phyloP scores from a whole-genome alignment of 2,329 filamentous ascomycete species.

The Pseudogymnoascus sp. region DNA sequence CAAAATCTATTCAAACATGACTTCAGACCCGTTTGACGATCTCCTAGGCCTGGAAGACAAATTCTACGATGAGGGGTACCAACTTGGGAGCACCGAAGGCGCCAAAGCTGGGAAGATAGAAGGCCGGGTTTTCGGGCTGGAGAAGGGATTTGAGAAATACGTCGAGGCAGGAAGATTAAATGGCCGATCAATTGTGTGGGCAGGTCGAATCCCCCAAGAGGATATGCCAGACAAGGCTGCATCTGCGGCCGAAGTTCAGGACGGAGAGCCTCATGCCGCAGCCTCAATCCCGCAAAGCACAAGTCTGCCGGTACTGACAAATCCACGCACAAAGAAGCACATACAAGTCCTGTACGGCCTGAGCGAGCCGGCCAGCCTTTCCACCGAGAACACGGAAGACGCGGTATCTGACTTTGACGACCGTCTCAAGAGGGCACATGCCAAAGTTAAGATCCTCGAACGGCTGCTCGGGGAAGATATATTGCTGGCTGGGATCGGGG shows the following conservation, averaged over 20 bases:
- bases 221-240: background rate
- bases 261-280: slow-evolving; percentile 25
- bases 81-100: slow-evolving; percentile 68
- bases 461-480: slow-evolving; percentile 50
- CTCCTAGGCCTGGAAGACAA: slow-evolving; percentile 54
- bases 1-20: slow-evolving; percentile 18
- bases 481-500: slow-evolving; percentile 14
- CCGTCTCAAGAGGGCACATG: slow-evolving; percentile 70
- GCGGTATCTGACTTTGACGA: slow-evolving; percentile 89
- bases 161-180: slow-evolving; percentile 70
- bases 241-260: slow-evolving; percentile 15
- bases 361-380: slow-evolving; percentile 69
- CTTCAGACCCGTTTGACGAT: slow-evolving; percentile 26
- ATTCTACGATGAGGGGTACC: slow-evolving; percentile 79
- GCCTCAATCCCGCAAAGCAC: background rate
- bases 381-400: slow-evolving; percentile 78
- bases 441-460: slow-evolving; percentile 80
- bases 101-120: slow-evolving; percentile 72
- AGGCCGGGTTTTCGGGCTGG: slow-evolving; percentile 81
- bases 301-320: slow-evolving; percentile 43
- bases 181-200: slow-evolving; percentile 77
- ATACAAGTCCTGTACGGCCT: slow-evolving; percentile 67
- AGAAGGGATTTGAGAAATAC: slow-evolving; percentile 93
- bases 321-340: slow-evolving; percentile 67
- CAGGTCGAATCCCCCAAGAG: slow-evolving; percentile 51